Evolutionary conservation across 2,329 filamentous ascomycete species (phyloP), one percentile per base, ranked within the genome.

Genomic region (Xylariaceae sp.): DNA sequence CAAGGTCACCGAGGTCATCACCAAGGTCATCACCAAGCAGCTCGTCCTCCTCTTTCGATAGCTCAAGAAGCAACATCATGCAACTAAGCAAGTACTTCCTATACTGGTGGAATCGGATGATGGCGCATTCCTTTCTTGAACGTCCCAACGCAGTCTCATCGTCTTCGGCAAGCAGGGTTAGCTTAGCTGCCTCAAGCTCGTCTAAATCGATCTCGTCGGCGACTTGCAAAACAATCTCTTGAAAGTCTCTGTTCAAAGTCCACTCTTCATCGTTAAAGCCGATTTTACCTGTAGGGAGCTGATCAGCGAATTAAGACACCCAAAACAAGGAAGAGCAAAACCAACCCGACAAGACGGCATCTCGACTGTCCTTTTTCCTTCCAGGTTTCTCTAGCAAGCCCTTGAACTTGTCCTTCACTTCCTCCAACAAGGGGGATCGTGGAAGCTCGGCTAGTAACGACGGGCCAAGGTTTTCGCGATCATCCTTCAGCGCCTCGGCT

Each of bases 201-300:
- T 99, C 93, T 50, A 99, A 80, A 67, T 96, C 88, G 59, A 97
- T 80, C 65, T 91, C 90, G 73, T 98, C 93, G 52, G 93, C 90
- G 40, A 99, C 80, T 66, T 91, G 85, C 29, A 96, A 80, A 20
- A 87, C 85, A 64, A 89, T 86, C 73, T 96, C 89, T 69, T 93
- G 87, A 74, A 99, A 98, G 60, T 91, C 87, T 53, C 90, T 83
- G 74, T 96, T 97, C 76, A 99, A 79, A 20, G 82, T 78, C 73
- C 91, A 98, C 67, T 93, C 85, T 32, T 85, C 82, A 60, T 87
- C 88, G 65, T 84, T 83, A 56, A 96, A 76, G 32, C 79, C 85
- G 64, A 98, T 80, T 71, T 90, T 93, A 55, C 90, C 92, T 95
- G 64, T 52, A 48, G 48, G 29, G 14, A 55, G 54, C 32, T 59